These are phyloP conservation scores for Eutrema yunnanense DNA, from an alignment of 345 rosid species.

Conservation along the genomic window DNA sequence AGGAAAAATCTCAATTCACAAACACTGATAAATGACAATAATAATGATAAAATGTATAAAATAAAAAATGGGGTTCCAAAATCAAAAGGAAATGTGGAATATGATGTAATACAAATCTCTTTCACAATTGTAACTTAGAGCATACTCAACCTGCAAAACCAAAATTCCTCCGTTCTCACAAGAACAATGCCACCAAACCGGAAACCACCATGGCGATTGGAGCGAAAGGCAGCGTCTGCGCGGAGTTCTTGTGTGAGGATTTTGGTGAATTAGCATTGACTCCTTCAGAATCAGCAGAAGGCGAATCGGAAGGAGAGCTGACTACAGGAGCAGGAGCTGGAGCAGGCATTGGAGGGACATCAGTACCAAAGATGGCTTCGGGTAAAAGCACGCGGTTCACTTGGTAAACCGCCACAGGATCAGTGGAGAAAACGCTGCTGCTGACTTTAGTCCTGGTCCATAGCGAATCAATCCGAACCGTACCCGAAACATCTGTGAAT, in stretches of 20 bases:
- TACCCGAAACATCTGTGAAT: slow-evolving; percentile 64
- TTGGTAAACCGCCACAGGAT: slow-evolving; percentile 81
- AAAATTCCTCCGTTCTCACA: slow-evolving; percentile 21
- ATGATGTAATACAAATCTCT: slow-evolving; percentile 25
- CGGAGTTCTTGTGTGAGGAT: slow-evolving; percentile 41
- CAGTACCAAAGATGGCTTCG: slow-evolving; percentile 79
- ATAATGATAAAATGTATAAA: slow-evolving; percentile 20
- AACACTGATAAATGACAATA: slow-evolving; percentile 10
- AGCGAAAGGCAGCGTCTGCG: slow-evolving; percentile 32
- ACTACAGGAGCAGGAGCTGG: slow-evolving; percentile 79
- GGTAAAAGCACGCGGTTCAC: slow-evolving; percentile 78
- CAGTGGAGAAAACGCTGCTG: slow-evolving; percentile 71
- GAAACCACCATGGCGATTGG: slow-evolving; percentile 39
- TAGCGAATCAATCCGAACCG: slow-evolving; percentile 54
- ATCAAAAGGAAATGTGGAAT: slow-evolving; percentile 14
- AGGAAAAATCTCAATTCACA: slow-evolving; percentile 16
- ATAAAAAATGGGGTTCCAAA: slow-evolving; percentile 20
- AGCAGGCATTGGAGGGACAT: slow-evolving; percentile 82
- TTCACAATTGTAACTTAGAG: slow-evolving; percentile 8
- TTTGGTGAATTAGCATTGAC: slow-evolving; percentile 28
- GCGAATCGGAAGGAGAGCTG: slow-evolving; percentile 63
- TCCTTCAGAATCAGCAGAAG: slow-evolving; percentile 35
- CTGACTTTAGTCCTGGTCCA: slow-evolving; percentile 76
- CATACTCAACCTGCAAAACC: slow-evolving; percentile 28
- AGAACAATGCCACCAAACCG: slow-evolving; percentile 44